A percentile compares a stretch with the other conserved stretches of the same genome.
phyloP scores from a whole-genome alignment of 805 yeast genomes.

The Saccharomycopsis vini region DNA sequence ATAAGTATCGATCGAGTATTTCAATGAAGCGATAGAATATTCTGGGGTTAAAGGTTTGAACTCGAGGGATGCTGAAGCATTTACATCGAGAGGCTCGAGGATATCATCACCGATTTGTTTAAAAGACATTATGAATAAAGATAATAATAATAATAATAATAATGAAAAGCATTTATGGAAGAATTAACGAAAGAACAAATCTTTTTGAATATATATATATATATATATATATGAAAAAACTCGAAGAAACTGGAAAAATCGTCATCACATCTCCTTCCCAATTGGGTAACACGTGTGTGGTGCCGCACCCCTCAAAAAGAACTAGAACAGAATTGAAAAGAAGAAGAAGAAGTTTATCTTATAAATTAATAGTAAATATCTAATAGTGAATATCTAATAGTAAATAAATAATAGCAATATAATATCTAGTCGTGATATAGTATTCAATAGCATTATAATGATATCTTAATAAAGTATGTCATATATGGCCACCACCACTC shows the following conservation, averaged over 20 bases:
- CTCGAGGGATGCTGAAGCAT: conserved; percentile 44
- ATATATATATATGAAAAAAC: neutral
- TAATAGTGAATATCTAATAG: no score
- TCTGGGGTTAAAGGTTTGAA: conserved; percentile 46
- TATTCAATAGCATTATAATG: no score
- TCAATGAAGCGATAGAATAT: conserved; percentile 49
- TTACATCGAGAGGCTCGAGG: conserved; percentile 44
- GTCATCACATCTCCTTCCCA: neutral
- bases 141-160: no score
- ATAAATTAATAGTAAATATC: no score
- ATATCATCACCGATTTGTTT: conserved; percentile 44
- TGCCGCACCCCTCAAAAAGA: neutral
- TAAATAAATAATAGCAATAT: no score
- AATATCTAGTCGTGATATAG: no score
- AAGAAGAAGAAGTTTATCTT: no score
- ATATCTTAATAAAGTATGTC: no score
- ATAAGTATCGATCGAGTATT: conserved; percentile 55
- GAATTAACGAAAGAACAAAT: neutral
- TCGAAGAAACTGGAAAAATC: neutral
- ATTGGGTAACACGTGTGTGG: neutral
- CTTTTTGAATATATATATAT: no score
- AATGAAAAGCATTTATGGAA: neutral
- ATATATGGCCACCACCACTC: no score
- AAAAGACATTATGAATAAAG: neutral
- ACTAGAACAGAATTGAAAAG: no score